Conservation (phyloP, 305 asterid genomes). For the Salvia sclarea region DNA sequence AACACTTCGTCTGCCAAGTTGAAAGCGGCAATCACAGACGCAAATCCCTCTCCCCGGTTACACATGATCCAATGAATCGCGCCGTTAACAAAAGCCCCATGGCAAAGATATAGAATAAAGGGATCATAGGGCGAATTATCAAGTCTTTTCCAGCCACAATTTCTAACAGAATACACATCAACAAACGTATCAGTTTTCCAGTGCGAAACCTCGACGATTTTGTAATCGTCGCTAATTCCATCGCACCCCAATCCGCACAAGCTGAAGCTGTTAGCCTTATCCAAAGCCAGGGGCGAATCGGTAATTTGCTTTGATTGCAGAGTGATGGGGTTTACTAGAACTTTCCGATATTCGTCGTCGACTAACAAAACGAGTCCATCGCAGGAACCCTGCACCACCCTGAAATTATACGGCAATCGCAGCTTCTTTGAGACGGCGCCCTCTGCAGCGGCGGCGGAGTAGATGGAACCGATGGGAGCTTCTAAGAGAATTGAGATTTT, state of each 20-base stretch:
- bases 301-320: constrained; percentile 27
- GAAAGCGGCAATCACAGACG: constrained; percentile 45
- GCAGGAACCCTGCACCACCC: constrained; percentile 42
- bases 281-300: constrained; percentile 31
- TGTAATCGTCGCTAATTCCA: constrained; percentile 47
- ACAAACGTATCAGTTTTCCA: constrained; percentile 40
- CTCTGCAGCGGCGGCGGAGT: not conserved
- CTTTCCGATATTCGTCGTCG: not conserved
- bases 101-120: constrained; percentile 22
- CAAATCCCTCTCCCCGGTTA: not conserved
- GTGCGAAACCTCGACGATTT: constrained; percentile 46
- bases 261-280: constrained; percentile 4
- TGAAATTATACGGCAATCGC: not conserved
- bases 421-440: constrained; percentile 14
- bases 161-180: constrained; percentile 46
- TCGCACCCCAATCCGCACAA: constrained; percentile 56
- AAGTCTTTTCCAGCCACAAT: constrained; percentile 47
- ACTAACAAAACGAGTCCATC: constrained; percentile 46
- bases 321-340: constrained; percentile 47
- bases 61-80: constrained; percentile 55
- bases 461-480: constrained; percentile 20
- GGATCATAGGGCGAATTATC: constrained; percentile 47
- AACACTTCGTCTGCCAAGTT: constrained; percentile 12
- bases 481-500: constrained; percentile 28
- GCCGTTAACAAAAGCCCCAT: constrained; percentile 47